phyloP scores from a whole-genome alignment of 1,139 yeast genomes.

The Yamadazyma trypodendri region DNA sequence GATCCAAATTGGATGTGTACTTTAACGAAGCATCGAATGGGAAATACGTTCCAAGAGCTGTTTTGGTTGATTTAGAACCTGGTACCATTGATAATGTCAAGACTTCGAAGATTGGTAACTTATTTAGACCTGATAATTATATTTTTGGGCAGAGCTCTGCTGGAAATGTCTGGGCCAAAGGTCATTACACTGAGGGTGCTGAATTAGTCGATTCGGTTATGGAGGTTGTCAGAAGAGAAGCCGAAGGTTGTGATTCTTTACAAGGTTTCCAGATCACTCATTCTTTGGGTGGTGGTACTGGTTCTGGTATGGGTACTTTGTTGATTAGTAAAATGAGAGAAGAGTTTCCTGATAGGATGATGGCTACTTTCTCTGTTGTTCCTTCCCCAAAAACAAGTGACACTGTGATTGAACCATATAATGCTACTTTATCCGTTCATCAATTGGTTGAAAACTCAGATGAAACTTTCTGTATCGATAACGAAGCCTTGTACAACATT shows the following conservation, averaged over 20 bases:
- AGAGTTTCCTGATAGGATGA: slow-evolving; percentile 92
- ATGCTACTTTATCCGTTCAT: slow-evolving; percentile 88
- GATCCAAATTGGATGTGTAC: slow-evolving; percentile 50
- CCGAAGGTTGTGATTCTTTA: slow-evolving; percentile 86
- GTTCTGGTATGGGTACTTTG: slow-evolving; percentile 93
- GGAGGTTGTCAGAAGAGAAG: slow-evolving; percentile 90
- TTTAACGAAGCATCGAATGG: slow-evolving; percentile 68
- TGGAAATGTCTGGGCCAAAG: slow-evolving; percentile 96
- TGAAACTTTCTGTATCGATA: slow-evolving; percentile 92
- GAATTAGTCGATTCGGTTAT: slow-evolving; percentile 86
- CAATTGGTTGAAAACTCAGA: slow-evolving; percentile 88
- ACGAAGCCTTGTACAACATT: slow-evolving; percentile 87
- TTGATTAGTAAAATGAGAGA: slow-evolving; percentile 78
- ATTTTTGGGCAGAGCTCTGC: slow-evolving; percentile 90
- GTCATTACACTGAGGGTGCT: slow-evolving; percentile 95
- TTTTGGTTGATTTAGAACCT: slow-evolving; percentile 88
- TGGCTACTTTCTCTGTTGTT: slow-evolving; percentile 90
- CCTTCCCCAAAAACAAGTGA: slow-evolving; percentile 91
- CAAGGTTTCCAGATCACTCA: slow-evolving; percentile 95
- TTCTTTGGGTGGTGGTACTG: slow-evolving; percentile 96
- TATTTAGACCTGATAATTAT: slow-evolving; percentile 89
- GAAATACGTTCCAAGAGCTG: slow-evolving; percentile 91
- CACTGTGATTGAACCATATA: slow-evolving; percentile 92
- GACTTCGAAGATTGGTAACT: slow-evolving; percentile 71
- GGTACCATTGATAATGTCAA: slow-evolving; percentile 87